These are phyloP conservation scores for Fusarium sp. DNA, from an alignment of 2,329 filamentous ascomycete species.

Conservation along the genomic window DNA sequence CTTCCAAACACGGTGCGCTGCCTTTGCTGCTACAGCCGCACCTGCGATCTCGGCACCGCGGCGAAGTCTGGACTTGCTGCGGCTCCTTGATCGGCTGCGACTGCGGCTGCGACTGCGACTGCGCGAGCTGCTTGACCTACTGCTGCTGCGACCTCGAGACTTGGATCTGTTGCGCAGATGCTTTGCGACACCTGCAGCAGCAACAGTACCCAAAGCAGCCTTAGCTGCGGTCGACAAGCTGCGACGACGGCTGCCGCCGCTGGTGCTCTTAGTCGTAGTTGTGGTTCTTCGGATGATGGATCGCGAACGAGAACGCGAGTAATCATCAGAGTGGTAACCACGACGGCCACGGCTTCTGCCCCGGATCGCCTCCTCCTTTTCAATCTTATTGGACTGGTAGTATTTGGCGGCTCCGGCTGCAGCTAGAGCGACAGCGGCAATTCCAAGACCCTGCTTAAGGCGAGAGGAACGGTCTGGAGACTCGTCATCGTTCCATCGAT, in stretches of 20 bases:
- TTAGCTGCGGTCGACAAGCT: constrained; percentile 66
- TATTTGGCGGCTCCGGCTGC: constrained; percentile 75
- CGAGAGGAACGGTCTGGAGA: constrained; percentile 60
- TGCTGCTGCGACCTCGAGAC: constrained; percentile 46
- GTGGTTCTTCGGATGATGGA: constrained; percentile 52
- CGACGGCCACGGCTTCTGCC: constrained; percentile 64
- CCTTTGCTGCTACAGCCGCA: constrained; percentile 70
- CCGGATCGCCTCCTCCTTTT: constrained; percentile 69
- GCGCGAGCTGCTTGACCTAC: constrained; percentile 43
- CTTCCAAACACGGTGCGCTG: constrained; percentile 72
- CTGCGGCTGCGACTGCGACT: constrained; percentile 22
- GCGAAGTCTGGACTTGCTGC: constrained; percentile 62
- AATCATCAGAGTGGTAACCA: constrained; percentile 57
- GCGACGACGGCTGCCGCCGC: constrained; percentile 55
- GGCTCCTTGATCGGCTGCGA: constrained; percentile 41
- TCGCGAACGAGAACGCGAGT: constrained; percentile 59
- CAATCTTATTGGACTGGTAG: constrained; percentile 69
- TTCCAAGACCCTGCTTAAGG: constrained; percentile 71
- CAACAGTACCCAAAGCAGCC: constrained; percentile 68
- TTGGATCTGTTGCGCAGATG: constrained; percentile 68
- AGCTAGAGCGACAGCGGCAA: constrained; percentile 72
- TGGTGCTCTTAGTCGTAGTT: constrained; percentile 54
- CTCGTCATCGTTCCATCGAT: constrained; percentile 58
- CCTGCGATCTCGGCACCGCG: constrained; percentile 71
- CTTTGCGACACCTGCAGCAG: constrained; percentile 68